Conservation (phyloP, 495 filamentous ascomycete species). For the Penicillium daleae region DNA sequence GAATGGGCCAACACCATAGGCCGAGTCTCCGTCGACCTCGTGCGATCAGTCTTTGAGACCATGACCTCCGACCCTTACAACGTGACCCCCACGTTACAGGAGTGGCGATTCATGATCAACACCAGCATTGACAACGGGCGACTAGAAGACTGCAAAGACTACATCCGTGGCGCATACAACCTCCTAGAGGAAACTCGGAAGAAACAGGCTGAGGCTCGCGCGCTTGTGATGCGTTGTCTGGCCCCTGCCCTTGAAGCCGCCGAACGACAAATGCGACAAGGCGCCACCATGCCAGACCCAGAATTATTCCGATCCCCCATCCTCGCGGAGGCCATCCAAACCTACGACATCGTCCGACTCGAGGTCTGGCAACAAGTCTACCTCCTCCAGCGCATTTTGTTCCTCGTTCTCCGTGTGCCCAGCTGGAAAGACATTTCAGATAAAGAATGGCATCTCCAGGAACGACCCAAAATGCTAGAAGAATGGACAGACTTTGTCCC, state of each 20-base stretch:
- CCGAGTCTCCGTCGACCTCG: conserved; percentile 43
- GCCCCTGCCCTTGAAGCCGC: conserved; percentile 17
- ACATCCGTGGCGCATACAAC: conserved; percentile 38
- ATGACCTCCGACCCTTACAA: conserved; percentile 63
- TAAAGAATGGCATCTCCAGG: conserved; percentile 31
- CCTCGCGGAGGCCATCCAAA: conserved; percentile 41
- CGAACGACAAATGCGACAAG: background rate
- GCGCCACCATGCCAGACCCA: conserved; percentile 8
- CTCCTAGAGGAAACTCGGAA: conserved; percentile 35
- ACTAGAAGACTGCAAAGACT: conserved; percentile 26
- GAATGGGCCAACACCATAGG: conserved; percentile 14
- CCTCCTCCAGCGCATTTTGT: conserved; percentile 20
- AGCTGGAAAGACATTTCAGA: conserved; percentile 30
- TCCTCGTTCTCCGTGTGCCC: background rate
- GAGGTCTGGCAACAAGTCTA: conserved; percentile 38
- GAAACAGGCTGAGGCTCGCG: conserved; percentile 31
- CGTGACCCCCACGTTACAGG: conserved; percentile 54
- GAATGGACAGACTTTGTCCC: conserved; percentile 57
- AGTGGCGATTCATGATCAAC: conserved; percentile 57
- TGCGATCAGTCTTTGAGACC: conserved; percentile 53
- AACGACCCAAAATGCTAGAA: conserved; percentile 48
- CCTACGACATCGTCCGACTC: conserved; percentile 42
- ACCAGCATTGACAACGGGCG: conserved; percentile 21
- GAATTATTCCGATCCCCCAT: conserved; percentile 27
- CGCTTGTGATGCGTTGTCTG: conserved; percentile 31